phyloP scores from a whole-genome alignment of 441 rosid species.

The Hura crepitans region DNA sequence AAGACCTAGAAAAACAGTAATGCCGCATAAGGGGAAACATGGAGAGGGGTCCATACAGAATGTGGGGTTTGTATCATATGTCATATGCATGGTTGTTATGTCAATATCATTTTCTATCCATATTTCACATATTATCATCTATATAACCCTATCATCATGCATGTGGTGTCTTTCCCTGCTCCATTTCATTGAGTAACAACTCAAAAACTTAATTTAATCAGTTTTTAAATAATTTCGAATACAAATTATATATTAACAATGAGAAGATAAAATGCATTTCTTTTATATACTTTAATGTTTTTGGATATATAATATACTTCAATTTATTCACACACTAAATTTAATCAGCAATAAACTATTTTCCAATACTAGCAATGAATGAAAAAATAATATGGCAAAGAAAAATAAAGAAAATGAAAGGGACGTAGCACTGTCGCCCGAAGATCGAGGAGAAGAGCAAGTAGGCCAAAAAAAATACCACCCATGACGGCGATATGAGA shows the following conservation, averaged over 20 bases:
- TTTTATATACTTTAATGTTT: no score
- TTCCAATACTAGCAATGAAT: no score
- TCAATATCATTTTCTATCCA: slow-evolving; percentile 24
- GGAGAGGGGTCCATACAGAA: slow-evolving; percentile 37
- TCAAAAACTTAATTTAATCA: no score
- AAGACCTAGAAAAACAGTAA: slow-evolving; percentile 40
- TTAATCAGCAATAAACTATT: no score
- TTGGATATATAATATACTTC: no score
- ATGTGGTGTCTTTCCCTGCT: no score
- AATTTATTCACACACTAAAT: no score
- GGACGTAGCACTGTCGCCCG: slow-evolving; percentile 26
- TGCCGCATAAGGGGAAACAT: slow-evolving; percentile 53
- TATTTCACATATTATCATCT: not conserved
- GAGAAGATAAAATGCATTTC: no score
- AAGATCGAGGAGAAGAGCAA: slow-evolving; percentile 25
- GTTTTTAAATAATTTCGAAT: no score
- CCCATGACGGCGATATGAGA: slow-evolving; percentile 31
- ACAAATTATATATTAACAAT: no score
- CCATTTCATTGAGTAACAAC: not conserved
- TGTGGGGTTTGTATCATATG: slow-evolving; percentile 36
- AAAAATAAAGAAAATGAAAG: slow-evolving; percentile 17
- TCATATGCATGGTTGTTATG: slow-evolving; percentile 40
- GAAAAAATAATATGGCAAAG: not conserved
- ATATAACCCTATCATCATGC: not conserved
- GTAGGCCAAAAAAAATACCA: slow-evolving; percentile 14